These are phyloP conservation scores for Chytridium lagenaria DNA, from an alignment of 371 early-diverging fungal genomes.

Conservation along the genomic window DNA sequence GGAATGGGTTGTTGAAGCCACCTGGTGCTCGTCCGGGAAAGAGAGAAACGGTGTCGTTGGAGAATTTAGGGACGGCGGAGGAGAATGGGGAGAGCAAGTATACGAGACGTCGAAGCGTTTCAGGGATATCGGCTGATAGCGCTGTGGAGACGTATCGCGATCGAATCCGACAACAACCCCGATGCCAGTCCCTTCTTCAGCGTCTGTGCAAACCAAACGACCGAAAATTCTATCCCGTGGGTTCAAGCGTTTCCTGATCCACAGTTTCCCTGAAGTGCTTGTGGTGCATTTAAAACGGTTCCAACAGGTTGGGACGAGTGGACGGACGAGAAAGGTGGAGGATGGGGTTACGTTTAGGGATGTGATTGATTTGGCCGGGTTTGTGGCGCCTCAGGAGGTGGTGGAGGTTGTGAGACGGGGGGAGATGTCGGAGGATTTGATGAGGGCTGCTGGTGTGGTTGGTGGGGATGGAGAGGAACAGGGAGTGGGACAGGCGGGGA, in stretches of 20 bases:
- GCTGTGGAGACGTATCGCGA: too few relatives aligned
- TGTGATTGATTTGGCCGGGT: slow-evolving; percentile 39
- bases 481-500: too few relatives aligned
- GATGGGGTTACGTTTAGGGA: slow-evolving; percentile 46
- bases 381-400: slow-evolving; percentile 40
- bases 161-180: too few relatives aligned
- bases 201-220: background rate
- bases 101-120: too few relatives aligned
- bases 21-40: too few relatives aligned
- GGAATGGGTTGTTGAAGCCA: too few relatives aligned
- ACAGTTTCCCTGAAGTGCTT: slow-evolving; percentile 43
- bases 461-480: slow-evolving; percentile 8
- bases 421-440: background rate
- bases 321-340: slow-evolving; percentile 46
- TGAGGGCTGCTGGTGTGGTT: background rate
- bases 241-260: slow-evolving; percentile 50
- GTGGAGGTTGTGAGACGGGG: slow-evolving; percentile 17
- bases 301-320: slow-evolving; percentile 36
- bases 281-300: slow-evolving; percentile 56
- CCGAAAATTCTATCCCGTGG: slow-evolving; percentile 30
- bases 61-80: too few relatives aligned
- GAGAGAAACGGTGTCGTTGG: too few relatives aligned
- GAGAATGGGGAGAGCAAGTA: too few relatives aligned
- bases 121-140: too few relatives aligned
- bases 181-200: too few relatives aligned